Base-by-base conservation (phyloP, 306 rosid species). In the Crotalaria pallida region DNA sequence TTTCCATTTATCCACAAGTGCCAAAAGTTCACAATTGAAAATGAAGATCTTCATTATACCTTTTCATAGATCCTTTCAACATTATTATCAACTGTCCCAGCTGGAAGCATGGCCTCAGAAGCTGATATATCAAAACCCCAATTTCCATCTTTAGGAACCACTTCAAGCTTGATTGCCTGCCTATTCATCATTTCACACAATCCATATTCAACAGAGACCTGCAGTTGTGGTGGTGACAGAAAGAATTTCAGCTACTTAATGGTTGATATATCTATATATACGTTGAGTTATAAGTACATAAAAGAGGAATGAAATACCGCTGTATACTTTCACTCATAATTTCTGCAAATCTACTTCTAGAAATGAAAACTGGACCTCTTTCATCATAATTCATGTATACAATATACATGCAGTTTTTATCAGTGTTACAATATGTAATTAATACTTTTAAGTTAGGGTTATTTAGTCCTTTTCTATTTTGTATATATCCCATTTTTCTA, bases 121-220 rank as follows among this genome's bases (percentile, higher is more conserved):
- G 89, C 88, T 17, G 89, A 10, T 27, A 94, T 58, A 52, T 85
- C 61, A 77, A 94, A 88, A 50, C 88, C 96, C 88, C 89, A 91
- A 19, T 88, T 75, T 41, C 87, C 88, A 69, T 94, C 90, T 72
- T 81, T 81, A 2, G 99, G 99, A 67, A 77, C 81, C 34, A 77
- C 59, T 0, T 72, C 74, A 18, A 71, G 73, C 8, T 67, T 85
- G 58, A 94, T 91, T 1, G 96, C 99, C 44, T 3, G 78, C 6
- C 6, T 75, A 84, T 79, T 87, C 65, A 94, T 80, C 96, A 91
- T 85, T 81, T 88, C 99, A 70, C 97, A 88, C 31, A 94, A 73
- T 8, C 99, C 99, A 75, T 78, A 82, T 82, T 94, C 99, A 47
- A 94, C 86, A 65, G 96, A 81, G 43, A 80, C 89, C 95, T 88